phyloP scores from a whole-genome alignment of 2,329 filamentous ascomycete species.

The Microsporum canis region DNA sequence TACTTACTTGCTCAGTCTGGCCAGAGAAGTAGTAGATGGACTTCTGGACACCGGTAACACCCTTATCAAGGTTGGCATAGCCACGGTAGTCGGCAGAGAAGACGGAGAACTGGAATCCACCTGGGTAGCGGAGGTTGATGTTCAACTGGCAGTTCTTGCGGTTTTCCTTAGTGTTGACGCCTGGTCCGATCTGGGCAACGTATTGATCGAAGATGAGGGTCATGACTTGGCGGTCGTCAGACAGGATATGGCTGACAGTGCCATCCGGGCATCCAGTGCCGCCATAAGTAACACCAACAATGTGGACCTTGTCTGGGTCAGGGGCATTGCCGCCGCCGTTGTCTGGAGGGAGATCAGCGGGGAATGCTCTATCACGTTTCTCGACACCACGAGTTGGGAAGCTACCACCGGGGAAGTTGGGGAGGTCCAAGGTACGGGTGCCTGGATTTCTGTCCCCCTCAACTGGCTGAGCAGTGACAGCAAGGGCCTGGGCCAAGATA shows the following conservation, averaged over 20 bases:
- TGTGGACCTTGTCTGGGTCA: slow-evolving; percentile 29
- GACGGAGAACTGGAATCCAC: slow-evolving; percentile 44
- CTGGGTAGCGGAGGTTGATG: slow-evolving; percentile 41
- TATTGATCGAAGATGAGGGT: slow-evolving; percentile 45
- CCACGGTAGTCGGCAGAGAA: slow-evolving; percentile 44
- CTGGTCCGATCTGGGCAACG: slow-evolving; percentile 40
- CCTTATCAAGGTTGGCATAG: slow-evolving; percentile 38
- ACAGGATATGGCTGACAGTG: slow-evolving; percentile 34
- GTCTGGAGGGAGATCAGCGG: background rate
- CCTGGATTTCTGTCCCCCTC: background rate
- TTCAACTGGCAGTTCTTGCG: slow-evolving; percentile 47
- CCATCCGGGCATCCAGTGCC: slow-evolving; percentile 40
- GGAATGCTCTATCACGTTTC: background rate
- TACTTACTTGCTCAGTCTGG: slow-evolving; percentile 29
- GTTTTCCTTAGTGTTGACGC: slow-evolving; percentile 32
- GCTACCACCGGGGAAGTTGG: slow-evolving; percentile 10
- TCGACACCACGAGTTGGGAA: slow-evolving; percentile 10
- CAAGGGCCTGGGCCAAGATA: slow-evolving; percentile 17
- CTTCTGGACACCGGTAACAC: slow-evolving; percentile 39
- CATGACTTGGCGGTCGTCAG: slow-evolving; percentile 32
- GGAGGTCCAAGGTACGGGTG: slow-evolving; percentile 10
- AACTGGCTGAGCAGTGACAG: slow-evolving; percentile 7
- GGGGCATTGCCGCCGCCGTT: slow-evolving; percentile 13
- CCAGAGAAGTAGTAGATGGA: slow-evolving; percentile 47
- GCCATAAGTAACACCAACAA: slow-evolving; percentile 36